phyloP scores from a whole-genome alignment of 495 filamentous ascomycete genomes.

The Trichoderma gamsii region DNA sequence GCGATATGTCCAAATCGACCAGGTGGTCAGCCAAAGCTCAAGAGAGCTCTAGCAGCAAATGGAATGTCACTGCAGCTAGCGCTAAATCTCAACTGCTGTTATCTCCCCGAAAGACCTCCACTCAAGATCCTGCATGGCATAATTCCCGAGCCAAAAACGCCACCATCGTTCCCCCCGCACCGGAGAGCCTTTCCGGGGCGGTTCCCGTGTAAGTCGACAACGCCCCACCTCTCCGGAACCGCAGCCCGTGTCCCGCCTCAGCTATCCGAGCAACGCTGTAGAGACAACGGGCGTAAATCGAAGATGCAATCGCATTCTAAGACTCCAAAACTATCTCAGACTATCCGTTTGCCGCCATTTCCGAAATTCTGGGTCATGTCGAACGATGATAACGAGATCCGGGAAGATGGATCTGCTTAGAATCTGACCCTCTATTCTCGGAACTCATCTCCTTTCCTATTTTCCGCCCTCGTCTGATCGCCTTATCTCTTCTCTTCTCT shows the following conservation, averaged over 20 bases:
- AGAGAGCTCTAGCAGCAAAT: not conserved
- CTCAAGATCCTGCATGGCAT: not conserved
- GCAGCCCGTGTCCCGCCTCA: not conserved
- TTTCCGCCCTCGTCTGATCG: not conserved
- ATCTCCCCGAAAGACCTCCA: not conserved
- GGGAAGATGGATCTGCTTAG: not conserved
- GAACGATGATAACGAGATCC: not conserved
- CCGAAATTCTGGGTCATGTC: not conserved
- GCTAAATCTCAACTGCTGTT: not conserved
- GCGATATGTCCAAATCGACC: not conserved
- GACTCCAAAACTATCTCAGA: not conserved
- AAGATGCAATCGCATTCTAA: not conserved
- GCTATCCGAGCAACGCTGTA: not conserved
- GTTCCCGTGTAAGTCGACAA: not conserved
- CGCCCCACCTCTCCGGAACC: not conserved
- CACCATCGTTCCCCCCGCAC: not conserved
- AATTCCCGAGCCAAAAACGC: not conserved
- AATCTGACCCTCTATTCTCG: conserved; percentile 1
- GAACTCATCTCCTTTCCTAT: not conserved
- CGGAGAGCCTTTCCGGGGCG: not conserved
- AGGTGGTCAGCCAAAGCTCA: not conserved
- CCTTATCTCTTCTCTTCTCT: not conserved
- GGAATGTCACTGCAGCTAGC: not conserved
- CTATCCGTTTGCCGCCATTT: not conserved
- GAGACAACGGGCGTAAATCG: not conserved